These are phyloP conservation scores for Colletotrichum simmondsii DNA, from an alignment of 2,329 filamentous ascomycete genomes.

Conservation along the genomic window DNA sequence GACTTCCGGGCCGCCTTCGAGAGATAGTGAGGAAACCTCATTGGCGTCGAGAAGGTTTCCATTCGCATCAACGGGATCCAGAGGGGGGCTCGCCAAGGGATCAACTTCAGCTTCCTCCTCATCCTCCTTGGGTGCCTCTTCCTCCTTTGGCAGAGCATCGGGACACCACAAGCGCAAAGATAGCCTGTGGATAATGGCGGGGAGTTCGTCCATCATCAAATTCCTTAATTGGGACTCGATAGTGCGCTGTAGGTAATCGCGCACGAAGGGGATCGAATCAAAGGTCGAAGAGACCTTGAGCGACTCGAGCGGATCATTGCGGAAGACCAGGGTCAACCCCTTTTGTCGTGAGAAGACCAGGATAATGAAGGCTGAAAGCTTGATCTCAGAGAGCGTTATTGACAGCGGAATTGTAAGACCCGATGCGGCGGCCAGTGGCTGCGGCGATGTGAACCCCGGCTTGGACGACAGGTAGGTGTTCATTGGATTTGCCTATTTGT, in stretches of 20 bases:
- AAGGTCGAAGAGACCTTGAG: slow-evolving; percentile 99
- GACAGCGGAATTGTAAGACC: slow-evolving; percentile 97
- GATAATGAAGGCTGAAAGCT: slow-evolving; percentile 96
- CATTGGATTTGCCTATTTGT: slow-evolving; percentile 84
- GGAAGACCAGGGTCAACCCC: slow-evolving; percentile 94
- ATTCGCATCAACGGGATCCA: slow-evolving; percentile 84
- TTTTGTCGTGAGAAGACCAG: slow-evolving; percentile 98
- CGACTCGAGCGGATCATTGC: slow-evolving; percentile 97
- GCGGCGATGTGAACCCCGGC: slow-evolving; percentile 90
- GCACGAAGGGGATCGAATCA: slow-evolving; percentile 97
- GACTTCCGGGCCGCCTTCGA: slow-evolving; percentile 83
- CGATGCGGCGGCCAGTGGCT: slow-evolving; percentile 89
- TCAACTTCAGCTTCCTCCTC: slow-evolving; percentile 74
- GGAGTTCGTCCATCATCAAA: slow-evolving; percentile 97
- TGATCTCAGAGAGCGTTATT: slow-evolving; percentile 95
- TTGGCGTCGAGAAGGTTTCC: slow-evolving; percentile 81
- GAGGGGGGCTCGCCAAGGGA: slow-evolving; percentile 82
- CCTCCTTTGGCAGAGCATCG: slow-evolving; percentile 79
- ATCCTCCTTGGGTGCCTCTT: slow-evolving; percentile 61
- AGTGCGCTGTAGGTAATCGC: slow-evolving; percentile 94
- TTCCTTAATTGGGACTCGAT: slow-evolving; percentile 94
- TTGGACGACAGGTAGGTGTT: slow-evolving; percentile 96
- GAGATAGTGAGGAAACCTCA: slow-evolving; percentile 79
- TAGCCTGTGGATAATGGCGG: slow-evolving; percentile 93
- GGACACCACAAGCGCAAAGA: slow-evolving; percentile 91